These are phyloP conservation scores for Phanerochaete sordida DNA, from an alignment of 768 basidiomycete species.

Conservation along the genomic window DNA sequence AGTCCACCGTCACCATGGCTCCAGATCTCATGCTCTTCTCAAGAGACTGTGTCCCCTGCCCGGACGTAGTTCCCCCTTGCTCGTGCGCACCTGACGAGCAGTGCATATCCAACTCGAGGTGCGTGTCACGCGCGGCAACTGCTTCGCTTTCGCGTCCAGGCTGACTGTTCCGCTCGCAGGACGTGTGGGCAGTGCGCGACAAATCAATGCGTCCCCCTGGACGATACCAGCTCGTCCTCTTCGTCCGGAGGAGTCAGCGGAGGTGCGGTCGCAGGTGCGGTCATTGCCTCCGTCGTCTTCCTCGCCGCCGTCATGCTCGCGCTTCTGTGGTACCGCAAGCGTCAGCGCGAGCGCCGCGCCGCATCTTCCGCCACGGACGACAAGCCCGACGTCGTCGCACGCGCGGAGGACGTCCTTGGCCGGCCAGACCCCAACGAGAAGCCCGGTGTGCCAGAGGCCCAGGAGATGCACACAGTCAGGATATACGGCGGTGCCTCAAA, in stretches of 20 bases:
- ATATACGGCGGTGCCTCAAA: conserved; percentile 42
- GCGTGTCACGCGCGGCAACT: conserved; percentile 17
- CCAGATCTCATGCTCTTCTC: conserved; percentile 16
- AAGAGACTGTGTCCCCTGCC: conserved; percentile 46
- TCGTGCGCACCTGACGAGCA: conserved; percentile 50
- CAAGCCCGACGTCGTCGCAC: conserved; percentile 62
- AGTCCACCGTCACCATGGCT: conserved; percentile 20
- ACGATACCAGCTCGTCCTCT: conserved; percentile 12
- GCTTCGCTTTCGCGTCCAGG: background rate
- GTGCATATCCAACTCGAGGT: conserved; percentile 64
- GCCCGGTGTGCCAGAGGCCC: conserved; percentile 27
- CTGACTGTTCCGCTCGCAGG: conserved; percentile 34
- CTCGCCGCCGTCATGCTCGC: conserved; percentile 46
- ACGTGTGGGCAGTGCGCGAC: conserved; percentile 52
- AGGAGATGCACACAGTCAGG: conserved; percentile 41
- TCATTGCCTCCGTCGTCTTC: conserved; percentile 62
- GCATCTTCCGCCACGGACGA: conserved; percentile 32
- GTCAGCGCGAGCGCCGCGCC: conserved; percentile 34
- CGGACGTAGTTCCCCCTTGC: conserved; percentile 44
- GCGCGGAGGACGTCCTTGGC: conserved; percentile 75
- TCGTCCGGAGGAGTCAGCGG: conserved; percentile 46
- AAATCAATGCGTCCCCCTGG: conserved; percentile 46
- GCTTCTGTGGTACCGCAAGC: conserved; percentile 67
- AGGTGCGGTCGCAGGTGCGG: conserved; percentile 72
- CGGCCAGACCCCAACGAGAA: conserved; percentile 82